These are phyloP conservation scores for Cladosporium colombiae DNA, from an alignment of 2,329 filamentous ascomycete species.

Conservation along the genomic window DNA sequence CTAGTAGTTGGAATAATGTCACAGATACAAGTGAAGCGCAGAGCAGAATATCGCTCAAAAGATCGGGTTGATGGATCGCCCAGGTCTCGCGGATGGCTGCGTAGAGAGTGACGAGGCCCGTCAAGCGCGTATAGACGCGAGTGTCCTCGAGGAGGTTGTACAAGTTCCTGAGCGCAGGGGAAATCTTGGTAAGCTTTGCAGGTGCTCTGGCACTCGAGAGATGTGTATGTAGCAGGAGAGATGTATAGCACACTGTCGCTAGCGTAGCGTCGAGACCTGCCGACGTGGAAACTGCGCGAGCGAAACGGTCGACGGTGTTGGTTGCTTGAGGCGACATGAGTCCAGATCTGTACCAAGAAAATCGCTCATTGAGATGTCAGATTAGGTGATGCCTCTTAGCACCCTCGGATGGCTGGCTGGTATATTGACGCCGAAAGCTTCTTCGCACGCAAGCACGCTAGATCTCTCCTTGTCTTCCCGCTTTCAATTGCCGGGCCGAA, in stretches of 20 bases:
- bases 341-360: neutral
- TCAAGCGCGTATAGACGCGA: constrained; percentile 72
- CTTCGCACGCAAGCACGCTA: neutral
- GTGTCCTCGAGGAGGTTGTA: constrained; percentile 68
- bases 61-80: constrained; percentile 43
- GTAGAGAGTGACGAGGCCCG: constrained; percentile 74
- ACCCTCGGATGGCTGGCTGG: neutral
- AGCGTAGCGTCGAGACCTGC: constrained; percentile 44
- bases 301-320: constrained; percentile 28
- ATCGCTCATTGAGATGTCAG: neutral
- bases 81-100: constrained; percentile 58
- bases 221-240: constrained; percentile 43
- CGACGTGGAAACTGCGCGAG: constrained; percentile 40
- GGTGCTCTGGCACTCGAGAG: constrained; percentile 41
- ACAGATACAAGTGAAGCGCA: constrained; percentile 71
- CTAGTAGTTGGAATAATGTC: constrained; percentile 72
- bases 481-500: neutral
- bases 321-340: neutral
- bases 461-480: neutral
- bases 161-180: constrained; percentile 44
- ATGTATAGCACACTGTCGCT: constrained; percentile 47
- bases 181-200: constrained; percentile 41
- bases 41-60: constrained; percentile 55
- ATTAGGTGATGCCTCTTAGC: neutral
- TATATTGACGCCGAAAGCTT: neutral